A percentile compares a stretch with the other conserved stretches of the same genome.
These are phyloP conservation scores for Ceratobasidium sp. DNA, from an alignment of 1,284 basidiomycete species.

Conservation along the genomic window DNA sequence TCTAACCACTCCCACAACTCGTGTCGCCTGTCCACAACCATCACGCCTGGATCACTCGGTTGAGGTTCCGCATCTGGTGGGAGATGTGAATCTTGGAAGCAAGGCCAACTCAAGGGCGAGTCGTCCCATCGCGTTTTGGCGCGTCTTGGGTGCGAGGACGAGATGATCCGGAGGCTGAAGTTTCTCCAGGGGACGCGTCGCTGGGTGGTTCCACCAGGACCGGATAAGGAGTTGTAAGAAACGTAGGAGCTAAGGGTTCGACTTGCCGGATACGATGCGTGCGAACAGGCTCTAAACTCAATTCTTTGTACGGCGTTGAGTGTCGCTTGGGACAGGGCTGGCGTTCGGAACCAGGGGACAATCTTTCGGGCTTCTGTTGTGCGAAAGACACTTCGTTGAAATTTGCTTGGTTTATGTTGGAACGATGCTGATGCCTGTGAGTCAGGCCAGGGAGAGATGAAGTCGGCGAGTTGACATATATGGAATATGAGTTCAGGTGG, in stretches of 20 bases:
- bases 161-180: constrained; percentile 32
- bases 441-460: constrained; percentile 30
- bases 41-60: constrained; percentile 25
- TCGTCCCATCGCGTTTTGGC: constrained; percentile 21
- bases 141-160: constrained; percentile 13
- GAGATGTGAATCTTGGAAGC: constrained; percentile 19
- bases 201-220: constrained; percentile 10
- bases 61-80: constrained; percentile 35
- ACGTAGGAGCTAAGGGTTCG: background rate
- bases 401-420: constrained; percentile 35
- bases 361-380: constrained; percentile 22
- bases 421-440: background rate
- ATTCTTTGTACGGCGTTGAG: constrained; percentile 7
- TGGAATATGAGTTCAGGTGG: constrained; percentile 28
- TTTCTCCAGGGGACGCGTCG: constrained; percentile 35
- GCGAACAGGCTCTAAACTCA: constrained; percentile 14
- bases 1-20: constrained; percentile 35
- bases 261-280: constrained; percentile 40
- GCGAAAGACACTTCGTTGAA: constrained; percentile 23
- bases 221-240: constrained; percentile 29
- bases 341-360: constrained; percentile 38
- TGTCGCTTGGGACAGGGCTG: constrained; percentile 2
- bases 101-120: constrained; percentile 21
- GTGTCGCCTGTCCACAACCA: constrained; percentile 18
- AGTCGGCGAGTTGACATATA: constrained; percentile 31